These are phyloP conservation scores for Cudoniella acicularis DNA, from an alignment of 495 filamentous ascomycete genomes.

Conservation along the genomic window DNA sequence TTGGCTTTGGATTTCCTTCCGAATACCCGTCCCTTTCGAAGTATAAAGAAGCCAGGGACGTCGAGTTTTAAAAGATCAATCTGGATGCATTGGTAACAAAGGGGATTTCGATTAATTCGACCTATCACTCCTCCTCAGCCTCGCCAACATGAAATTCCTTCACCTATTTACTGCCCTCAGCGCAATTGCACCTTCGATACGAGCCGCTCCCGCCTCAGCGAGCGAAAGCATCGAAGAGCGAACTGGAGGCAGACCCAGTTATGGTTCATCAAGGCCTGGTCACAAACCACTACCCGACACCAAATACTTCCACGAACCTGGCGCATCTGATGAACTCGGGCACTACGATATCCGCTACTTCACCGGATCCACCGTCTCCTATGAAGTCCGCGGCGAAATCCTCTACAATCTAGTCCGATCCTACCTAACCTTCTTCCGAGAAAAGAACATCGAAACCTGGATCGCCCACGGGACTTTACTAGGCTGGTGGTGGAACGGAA, in stretches of 20 bases:
- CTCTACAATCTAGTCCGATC: constrained; percentile 67
- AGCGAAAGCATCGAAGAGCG: neutral
- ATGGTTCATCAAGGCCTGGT: neutral
- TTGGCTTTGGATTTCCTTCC: neutral
- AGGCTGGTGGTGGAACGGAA: constrained; percentile 91
- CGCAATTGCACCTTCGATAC: neutral
- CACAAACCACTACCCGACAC: constrained; percentile 6
- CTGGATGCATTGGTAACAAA: neutral
- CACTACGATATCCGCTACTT: constrained; percentile 77
- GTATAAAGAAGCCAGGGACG: no score
- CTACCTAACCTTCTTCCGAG: constrained; percentile 63
- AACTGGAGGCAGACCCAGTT: no score
- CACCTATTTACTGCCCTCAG: neutral
- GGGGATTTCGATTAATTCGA: neutral
- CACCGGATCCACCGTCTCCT: constrained; percentile 48
- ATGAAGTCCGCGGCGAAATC: constrained; percentile 59
- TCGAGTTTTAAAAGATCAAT: no score
- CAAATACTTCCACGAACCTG: constrained; percentile 47
- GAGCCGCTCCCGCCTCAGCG: neutral
- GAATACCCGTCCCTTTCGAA: neutral
- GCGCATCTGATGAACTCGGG: constrained; percentile 48
- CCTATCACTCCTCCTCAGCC: neutral
- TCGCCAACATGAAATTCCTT: neutral
- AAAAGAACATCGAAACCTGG: constrained; percentile 73
- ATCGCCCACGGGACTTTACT: constrained; percentile 83